These are phyloP conservation scores for Trifolium fragiferum DNA, from an alignment of 306 rosid species.

Conservation along the genomic window DNA sequence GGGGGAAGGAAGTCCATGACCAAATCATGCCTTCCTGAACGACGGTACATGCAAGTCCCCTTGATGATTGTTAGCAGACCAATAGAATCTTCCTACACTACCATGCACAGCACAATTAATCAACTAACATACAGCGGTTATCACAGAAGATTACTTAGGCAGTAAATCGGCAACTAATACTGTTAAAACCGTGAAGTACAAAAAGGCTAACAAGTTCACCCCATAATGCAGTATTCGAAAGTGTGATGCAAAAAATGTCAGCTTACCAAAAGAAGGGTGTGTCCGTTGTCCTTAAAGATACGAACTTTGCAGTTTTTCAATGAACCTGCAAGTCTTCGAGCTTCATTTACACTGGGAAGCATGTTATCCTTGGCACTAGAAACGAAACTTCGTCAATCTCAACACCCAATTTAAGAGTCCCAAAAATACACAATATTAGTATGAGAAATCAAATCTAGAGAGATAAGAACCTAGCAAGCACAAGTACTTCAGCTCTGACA, in stretches of 20 bases:
- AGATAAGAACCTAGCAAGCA: slow-evolving; percentile 78
- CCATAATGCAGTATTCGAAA: background rate
- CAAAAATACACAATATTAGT: slow-evolving; percentile 17
- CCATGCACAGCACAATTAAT: slow-evolving; percentile 39
- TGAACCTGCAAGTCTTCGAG: slow-evolving; percentile 56
- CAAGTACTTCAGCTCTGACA: slow-evolving; percentile 91
- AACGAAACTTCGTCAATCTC: slow-evolving; percentile 44
- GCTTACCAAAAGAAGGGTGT: slow-evolving; percentile 87
- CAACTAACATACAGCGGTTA: slow-evolving; percentile 11
- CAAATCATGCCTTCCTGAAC: slow-evolving; percentile 59
- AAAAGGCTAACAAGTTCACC: slow-evolving; percentile 8
- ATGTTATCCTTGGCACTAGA: slow-evolving; percentile 87
- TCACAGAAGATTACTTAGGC: slow-evolving; percentile 16
- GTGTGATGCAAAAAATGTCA: background rate
- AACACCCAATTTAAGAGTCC: slow-evolving; percentile 18
- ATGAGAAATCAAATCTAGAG: slow-evolving; percentile 30
- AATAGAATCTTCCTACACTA: slow-evolving; percentile 83
- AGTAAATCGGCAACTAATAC: slow-evolving; percentile 11
- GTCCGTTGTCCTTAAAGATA: slow-evolving; percentile 78
- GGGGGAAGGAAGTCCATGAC: slow-evolving; percentile 77
- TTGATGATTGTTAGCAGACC: slow-evolving; percentile 80
- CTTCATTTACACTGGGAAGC: slow-evolving; percentile 91
- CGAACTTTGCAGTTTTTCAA: slow-evolving; percentile 72
- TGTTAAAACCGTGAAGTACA: background rate
- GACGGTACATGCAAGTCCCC: slow-evolving; percentile 78